These are phyloP conservation scores for Globisporangium apiculatum DNA, from an alignment of 352 stramenopile genomes.

Conservation along the genomic window DNA sequence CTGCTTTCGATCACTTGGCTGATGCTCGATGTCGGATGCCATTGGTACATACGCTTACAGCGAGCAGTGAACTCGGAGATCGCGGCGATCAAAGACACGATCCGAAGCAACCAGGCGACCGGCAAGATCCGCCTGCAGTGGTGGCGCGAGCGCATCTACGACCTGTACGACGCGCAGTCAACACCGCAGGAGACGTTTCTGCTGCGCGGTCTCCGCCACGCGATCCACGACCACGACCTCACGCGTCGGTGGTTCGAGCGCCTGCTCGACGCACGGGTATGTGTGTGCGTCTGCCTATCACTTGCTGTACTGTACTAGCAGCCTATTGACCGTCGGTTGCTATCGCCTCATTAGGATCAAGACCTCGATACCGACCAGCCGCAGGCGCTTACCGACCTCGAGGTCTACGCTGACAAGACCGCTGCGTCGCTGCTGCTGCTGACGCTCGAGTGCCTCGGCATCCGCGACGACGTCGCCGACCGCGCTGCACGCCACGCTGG, in stretches of 20 bases:
- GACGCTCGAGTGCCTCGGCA: slow-evolving; percentile 77
- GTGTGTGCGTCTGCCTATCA: slow-evolving; percentile 1
- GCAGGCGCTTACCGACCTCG: slow-evolving; percentile 60
- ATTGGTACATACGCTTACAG: slow-evolving; percentile 15
- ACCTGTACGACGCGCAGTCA: slow-evolving; percentile 38
- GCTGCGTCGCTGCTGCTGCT: slow-evolving; percentile 87
- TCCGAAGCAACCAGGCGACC: slow-evolving; percentile 74
- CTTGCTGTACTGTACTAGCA: neutral
- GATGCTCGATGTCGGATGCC: too few species aligned
- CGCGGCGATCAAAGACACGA: slow-evolving; percentile 85
- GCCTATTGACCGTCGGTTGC: neutral
- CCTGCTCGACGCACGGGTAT: slow-evolving; percentile 77
- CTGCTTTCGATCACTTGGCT: too few species aligned
- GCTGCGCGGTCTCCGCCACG: slow-evolving; percentile 50
- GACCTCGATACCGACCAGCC: slow-evolving; percentile 83
- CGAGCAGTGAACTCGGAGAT: slow-evolving; percentile 89
- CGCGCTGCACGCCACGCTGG: slow-evolving; percentile 79
- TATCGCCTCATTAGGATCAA: slow-evolving; percentile 37
- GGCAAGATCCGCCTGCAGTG: slow-evolving; percentile 91
- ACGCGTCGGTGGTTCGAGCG: slow-evolving; percentile 90
- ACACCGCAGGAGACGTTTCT: slow-evolving; percentile 51
- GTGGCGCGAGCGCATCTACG: slow-evolving; percentile 84
- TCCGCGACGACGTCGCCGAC: slow-evolving; percentile 70
- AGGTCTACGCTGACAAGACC: slow-evolving; percentile 85
- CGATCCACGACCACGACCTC: slow-evolving; percentile 66